Base-by-base conservation (phyloP, 345 rosid genomes). In the Eucalyptus guilfoylei region DNA sequence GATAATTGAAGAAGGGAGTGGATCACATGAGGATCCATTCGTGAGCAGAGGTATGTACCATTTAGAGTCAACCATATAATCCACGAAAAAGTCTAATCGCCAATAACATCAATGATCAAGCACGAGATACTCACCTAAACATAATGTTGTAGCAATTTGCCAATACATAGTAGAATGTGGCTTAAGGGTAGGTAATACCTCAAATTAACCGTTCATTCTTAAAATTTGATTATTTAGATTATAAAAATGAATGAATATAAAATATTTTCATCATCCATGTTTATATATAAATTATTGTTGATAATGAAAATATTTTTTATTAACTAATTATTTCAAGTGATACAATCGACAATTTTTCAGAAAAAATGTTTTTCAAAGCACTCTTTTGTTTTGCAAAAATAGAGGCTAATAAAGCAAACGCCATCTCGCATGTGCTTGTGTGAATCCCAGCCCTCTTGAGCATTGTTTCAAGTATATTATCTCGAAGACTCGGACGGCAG, bases 261-360 rank as follows among this genome's bases (percentile, higher is more conserved):
- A 55, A 24, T 10, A 24, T 55, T 55, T 55, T 55, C 14, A 55
- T 2, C 62, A 14, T 60, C 2, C 69, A 28, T 28, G 2, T 60
- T 60, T 60, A 55, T 0, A 24, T 11, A 24, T 55, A 24, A 55
- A 24, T 55, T 55, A 0, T 5, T 55, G 0, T 55, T 5, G 30
- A 23, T 55, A 6, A 28, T 3, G 15, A 26, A 28, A 60, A 12
- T 3, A 3, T 11, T 60, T 60, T 60, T 60, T 0, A 60, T 60
- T 12, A 8, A 12, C 15, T 60, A 26, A 60, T 60, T 60, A 28
- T 60, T 60, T 60, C 0, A 12, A 11, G 0, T 30, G 32, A 26
- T 6, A 28, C 0, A 3, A 12, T 1, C 0, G 12, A 24, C 0
- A 10, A 10, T 55, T 55, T 55, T 60, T 60, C 1, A 12, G 4